Percentiles rank a stretch among this genome's conserved stretches.
These are phyloP conservation scores for Nitzschia palea DNA, from an alignment of 108 stramenopile genomes.

Conservation along the genomic window DNA sequence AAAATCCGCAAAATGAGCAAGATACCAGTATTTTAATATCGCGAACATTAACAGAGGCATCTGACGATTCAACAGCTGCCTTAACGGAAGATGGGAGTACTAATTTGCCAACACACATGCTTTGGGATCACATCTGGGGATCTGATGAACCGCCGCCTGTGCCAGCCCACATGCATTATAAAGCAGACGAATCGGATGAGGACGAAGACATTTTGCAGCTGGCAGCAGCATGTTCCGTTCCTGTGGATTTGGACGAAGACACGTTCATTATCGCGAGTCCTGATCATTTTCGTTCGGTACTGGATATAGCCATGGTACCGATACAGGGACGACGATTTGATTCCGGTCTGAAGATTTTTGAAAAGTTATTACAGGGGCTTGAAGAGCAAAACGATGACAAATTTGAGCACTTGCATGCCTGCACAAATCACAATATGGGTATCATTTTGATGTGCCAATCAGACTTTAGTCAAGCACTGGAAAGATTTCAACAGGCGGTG, in stretches of 20 bases:
- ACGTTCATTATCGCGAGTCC: slow-evolving; percentile 49
- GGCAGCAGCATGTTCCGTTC: slow-evolving; percentile 41
- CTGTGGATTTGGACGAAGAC: slow-evolving; percentile 63
- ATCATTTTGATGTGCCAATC: slow-evolving; percentile 43
- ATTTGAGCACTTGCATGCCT: slow-evolving; percentile 28
- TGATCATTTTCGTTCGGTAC: slow-evolving; percentile 44
- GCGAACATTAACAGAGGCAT: neutral
- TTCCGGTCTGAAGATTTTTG: slow-evolving; percentile 38
- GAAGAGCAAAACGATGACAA: slow-evolving; percentile 19
- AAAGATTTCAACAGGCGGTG: slow-evolving; percentile 38
- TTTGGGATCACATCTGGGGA: slow-evolving; percentile 55
- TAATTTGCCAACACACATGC: slow-evolving; percentile 24
- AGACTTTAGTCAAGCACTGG: slow-evolving; percentile 34
- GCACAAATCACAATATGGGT: slow-evolving; percentile 56
- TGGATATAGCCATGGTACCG: slow-evolving; percentile 36
- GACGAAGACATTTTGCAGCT: slow-evolving; percentile 41
- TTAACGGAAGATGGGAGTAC: slow-evolving; percentile 15
- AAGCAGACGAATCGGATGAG: neutral
- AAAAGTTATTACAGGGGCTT: slow-evolving; percentile 41
- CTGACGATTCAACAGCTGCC: slow-evolving; percentile 13
- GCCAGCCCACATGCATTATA: slow-evolving; percentile 22
- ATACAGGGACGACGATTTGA: slow-evolving; percentile 35
- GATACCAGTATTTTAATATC: neutral
- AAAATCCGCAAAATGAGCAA: neutral
- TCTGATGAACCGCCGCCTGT: slow-evolving; percentile 26